Percentiles rank a stretch among this genome's conserved stretches.
phyloP scores from a whole-genome alignment of 345 rosid species.

The Geranium rotundifolium region DNA sequence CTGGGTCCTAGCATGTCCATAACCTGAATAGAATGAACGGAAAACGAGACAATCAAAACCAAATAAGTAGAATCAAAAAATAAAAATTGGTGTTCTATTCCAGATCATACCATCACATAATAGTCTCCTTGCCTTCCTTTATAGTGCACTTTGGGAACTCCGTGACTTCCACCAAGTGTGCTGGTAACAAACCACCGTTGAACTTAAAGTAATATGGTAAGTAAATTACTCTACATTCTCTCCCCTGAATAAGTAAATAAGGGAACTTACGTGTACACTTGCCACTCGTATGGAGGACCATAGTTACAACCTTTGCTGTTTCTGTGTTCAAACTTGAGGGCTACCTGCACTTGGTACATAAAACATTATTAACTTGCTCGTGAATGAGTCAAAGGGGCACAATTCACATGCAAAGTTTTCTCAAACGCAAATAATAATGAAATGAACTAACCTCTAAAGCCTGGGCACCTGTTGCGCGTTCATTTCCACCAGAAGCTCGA shows the following conservation, averaged over 20 bases:
- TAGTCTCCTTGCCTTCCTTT: constrained; percentile 98
- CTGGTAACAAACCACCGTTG: constrained; percentile 27
- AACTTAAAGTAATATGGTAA: neutral
- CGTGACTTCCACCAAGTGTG: constrained; percentile 92
- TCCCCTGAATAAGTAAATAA: neutral
- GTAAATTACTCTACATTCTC: too few species aligned
- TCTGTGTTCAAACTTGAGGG: constrained; percentile 89
- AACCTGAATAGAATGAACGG: constrained; percentile 35
- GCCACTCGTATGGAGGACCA: constrained; percentile 99
- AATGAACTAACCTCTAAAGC: constrained; percentile 60
- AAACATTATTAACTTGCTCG: neutral
- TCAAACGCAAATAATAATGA: neutral
- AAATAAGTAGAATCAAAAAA: neutral
- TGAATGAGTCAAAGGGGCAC: neutral
- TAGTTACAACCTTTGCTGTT: constrained; percentile 96
- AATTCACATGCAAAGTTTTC: neutral
- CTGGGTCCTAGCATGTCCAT: constrained; percentile 99
- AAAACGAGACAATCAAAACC: constrained; percentile 9
- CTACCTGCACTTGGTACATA: constrained; percentile 47
- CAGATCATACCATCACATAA: constrained; percentile 68
- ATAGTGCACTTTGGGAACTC: constrained; percentile 82
- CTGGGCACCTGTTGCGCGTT: constrained; percentile 62
- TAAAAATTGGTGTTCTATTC: neutral
- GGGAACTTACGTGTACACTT: constrained; percentile 70
- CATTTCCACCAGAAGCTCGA: constrained; percentile 56